Percentiles rank a stretch among this genome's conserved stretches.
phyloP scores from a whole-genome alignment of 192 early-diverging fungal species.

The Podila epicladia region DNA sequence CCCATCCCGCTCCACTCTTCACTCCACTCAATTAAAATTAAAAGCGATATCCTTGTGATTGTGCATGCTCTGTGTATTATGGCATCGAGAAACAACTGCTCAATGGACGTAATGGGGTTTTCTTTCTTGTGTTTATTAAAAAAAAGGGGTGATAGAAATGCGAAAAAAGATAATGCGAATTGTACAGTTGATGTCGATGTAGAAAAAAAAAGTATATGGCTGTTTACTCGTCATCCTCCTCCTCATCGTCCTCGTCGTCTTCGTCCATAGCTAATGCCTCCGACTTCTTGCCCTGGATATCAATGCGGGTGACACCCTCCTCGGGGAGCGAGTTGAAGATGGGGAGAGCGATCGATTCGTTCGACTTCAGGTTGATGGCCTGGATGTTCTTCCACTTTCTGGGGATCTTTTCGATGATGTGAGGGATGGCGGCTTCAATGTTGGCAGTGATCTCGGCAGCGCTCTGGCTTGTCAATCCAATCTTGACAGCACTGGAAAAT shows the following conservation, averaged over 20 bases:
- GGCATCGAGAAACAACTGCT: background rate
- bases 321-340: constrained; percentile 77
- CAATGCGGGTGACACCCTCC: constrained; percentile 41
- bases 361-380: constrained; percentile 87
- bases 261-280: constrained; percentile 14
- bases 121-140: background rate
- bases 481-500: constrained; percentile 68
- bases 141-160: background rate
- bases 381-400: constrained; percentile 87
- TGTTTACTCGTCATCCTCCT: constrained; percentile 41
- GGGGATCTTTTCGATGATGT: constrained; percentile 73
- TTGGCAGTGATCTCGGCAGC: constrained; percentile 78
- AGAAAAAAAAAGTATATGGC: background rate
- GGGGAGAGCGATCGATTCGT: constrained; percentile 82
- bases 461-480: constrained; percentile 72
- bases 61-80: background rate
- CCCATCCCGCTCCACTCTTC: too few species aligned
- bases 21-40: too few species aligned
- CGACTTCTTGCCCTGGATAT: constrained; percentile 16
- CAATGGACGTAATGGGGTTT: background rate
- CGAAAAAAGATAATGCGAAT: background rate
- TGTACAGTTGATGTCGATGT: background rate
- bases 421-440: constrained; percentile 68
- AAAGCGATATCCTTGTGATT: too few species aligned
- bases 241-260: constrained; percentile 42